phyloP scores from a whole-genome alignment of 163 green algal genomes.

The Prototheca cutis region DNA sequence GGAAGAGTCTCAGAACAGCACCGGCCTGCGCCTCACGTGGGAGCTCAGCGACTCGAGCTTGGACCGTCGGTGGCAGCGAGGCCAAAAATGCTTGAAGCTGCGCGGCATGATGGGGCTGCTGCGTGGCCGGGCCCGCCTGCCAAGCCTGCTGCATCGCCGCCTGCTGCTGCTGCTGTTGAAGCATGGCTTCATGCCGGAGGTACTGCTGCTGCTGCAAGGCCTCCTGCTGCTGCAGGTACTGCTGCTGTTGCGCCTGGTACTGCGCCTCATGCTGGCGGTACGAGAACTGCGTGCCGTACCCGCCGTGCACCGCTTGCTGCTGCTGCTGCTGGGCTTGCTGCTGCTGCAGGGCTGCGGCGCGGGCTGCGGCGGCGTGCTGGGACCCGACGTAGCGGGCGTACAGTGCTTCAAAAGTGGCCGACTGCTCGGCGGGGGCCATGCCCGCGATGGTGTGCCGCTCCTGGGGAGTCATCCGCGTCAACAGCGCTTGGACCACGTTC shows the following conservation, averaged over 20 bases:
- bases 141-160: neutral
- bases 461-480: constrained; percentile 9
- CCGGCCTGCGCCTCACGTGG: neutral
- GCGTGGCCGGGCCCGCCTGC: neutral
- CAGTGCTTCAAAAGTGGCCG: constrained; percentile 11
- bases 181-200: no score
- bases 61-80: neutral
- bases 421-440: constrained; percentile 20
- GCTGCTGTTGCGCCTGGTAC: neutral
- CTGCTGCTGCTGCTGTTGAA: neutral
- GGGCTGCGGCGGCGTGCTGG: constrained; percentile 7
- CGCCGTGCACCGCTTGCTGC: constrained; percentile 8
- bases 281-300: constrained; percentile 4
- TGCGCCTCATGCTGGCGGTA: neutral
- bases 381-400: constrained; percentile 7
- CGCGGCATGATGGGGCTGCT: neutral
- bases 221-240: neutral
- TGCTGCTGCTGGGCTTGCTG: constrained; percentile 6
- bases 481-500: constrained; percentile 7
- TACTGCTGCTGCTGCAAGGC: neutral
- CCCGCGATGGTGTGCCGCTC: constrained; percentile 9
- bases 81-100: neutral
- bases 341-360: constrained; percentile 5
- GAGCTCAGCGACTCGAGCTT: neutral
- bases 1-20: neutral